Evolutionary conservation across 352 stramenopile genomes (phyloP).

Genomic region (Phytophthora pini): DNA sequence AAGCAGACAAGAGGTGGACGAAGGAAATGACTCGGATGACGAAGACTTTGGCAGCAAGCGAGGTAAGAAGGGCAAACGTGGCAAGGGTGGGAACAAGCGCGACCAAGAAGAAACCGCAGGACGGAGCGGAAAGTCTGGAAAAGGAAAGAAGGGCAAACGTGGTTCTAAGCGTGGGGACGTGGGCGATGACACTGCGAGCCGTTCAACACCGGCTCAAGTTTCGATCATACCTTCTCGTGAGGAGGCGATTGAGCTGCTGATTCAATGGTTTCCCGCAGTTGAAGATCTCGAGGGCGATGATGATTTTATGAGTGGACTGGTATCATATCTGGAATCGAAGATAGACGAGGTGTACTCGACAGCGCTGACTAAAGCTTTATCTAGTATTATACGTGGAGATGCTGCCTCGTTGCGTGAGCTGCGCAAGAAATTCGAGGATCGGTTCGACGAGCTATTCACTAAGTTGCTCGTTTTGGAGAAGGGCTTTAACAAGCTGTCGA

Average conservation of each 20-base stretch:
- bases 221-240: slow-evolving; percentile 63
- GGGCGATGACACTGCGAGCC: slow-evolving; percentile 17
- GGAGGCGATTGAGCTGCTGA: slow-evolving; percentile 52
- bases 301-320: slow-evolving; percentile 65
- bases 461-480: slow-evolving; percentile 68
- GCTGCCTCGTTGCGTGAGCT: slow-evolving; percentile 73
- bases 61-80: slow-evolving; percentile 56
- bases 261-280: slow-evolving; percentile 52
- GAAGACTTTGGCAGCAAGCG: slow-evolving; percentile 47
- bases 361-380: slow-evolving; percentile 57
- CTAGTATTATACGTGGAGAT: slow-evolving; percentile 75
- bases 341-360: slow-evolving; percentile 59
- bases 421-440: slow-evolving; percentile 77
- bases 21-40: slow-evolving; percentile 47
- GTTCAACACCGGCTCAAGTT: slow-evolving; percentile 7
- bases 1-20: slow-evolving; percentile 34
- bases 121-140: slow-evolving; percentile 37
- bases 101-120: slow-evolving; percentile 28
- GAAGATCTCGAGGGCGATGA: slow-evolving; percentile 65
- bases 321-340: slow-evolving; percentile 49
- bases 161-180: slow-evolving; percentile 42
- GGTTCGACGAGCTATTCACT: slow-evolving; percentile 67
- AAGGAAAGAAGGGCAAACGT: slow-evolving; percentile 56
- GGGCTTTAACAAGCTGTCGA: slow-evolving; percentile 71
- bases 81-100: slow-evolving; percentile 44